These are phyloP conservation scores for Phyllosticta citriasiana DNA, from an alignment of 2,329 filamentous ascomycete genomes.

Conservation along the genomic window DNA sequence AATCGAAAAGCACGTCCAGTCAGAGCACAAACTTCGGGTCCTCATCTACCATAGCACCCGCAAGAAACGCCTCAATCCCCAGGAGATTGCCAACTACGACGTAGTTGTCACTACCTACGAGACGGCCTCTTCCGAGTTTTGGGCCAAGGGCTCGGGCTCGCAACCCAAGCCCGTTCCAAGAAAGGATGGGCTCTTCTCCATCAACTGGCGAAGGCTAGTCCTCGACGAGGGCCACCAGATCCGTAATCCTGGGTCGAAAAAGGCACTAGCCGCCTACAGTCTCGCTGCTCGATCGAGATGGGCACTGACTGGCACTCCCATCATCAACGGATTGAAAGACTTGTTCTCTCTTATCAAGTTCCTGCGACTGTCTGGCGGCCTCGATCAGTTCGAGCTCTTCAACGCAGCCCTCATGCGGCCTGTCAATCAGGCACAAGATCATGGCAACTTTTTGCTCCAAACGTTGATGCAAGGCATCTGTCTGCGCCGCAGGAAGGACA, in stretches of 20 bases:
- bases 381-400: slow-evolving; percentile 51
- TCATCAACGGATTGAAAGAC: slow-evolving; percentile 79
- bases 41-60: slow-evolving; percentile 56
- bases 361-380: slow-evolving; percentile 62
- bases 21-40: slow-evolving; percentile 48
- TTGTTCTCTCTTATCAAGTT: slow-evolving; percentile 71
- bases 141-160: slow-evolving; percentile 16
- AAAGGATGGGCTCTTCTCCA: slow-evolving; percentile 48
- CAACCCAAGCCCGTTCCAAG: slow-evolving; percentile 15
- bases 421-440: slow-evolving; percentile 49
- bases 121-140: slow-evolving; percentile 39
- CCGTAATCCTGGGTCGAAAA: slow-evolving; percentile 60
- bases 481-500: slow-evolving; percentile 69
- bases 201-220: slow-evolving; percentile 59
- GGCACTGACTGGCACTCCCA: slow-evolving; percentile 72
- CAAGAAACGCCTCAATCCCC: slow-evolving; percentile 45
- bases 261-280: slow-evolving; percentile 48
- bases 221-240: slow-evolving; percentile 74
- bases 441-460: slow-evolving; percentile 64
- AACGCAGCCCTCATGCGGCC: slow-evolving; percentile 53
- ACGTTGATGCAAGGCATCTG: slow-evolving; percentile 70
- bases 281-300: slow-evolving; percentile 55
- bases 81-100: slow-evolving; percentile 55
- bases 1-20: slow-evolving; percentile 59
- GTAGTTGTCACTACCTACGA: slow-evolving; percentile 74